Evolutionary conservation across 257 asterid genomes (phyloP).

Genomic region (Lantana camara): DNA sequence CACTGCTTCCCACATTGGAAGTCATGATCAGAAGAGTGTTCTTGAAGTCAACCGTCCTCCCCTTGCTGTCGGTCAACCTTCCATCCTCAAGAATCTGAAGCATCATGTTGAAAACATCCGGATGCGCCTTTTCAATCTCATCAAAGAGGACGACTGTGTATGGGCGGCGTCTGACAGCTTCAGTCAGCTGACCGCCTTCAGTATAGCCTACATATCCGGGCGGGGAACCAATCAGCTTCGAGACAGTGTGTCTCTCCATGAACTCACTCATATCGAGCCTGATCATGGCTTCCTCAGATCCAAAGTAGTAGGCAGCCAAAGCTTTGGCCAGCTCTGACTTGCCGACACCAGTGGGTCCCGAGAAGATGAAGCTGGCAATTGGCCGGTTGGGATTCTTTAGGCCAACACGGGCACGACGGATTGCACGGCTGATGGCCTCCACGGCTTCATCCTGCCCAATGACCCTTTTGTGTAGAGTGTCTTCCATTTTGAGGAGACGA

Average conservation of each 20-base stretch:
- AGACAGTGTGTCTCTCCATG: conserved; percentile 88
- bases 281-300: conserved; percentile 84
- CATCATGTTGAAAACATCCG: conserved; percentile 79
- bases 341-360: conserved; percentile 96
- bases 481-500: conserved; percentile 96
- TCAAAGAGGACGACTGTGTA: conserved; percentile 75
- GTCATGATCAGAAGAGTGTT: conserved; percentile 86
- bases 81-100: conserved; percentile 91
- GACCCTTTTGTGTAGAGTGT: conserved; percentile 75
- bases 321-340: conserved; percentile 84
- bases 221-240: conserved; percentile 83
- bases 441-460: conserved; percentile 93
- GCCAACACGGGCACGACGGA: conserved; percentile 90
- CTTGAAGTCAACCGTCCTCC: conserved; percentile 79
- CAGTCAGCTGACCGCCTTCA: conserved; percentile 84
- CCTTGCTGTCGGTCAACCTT: conserved; percentile 84
- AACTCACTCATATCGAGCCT: conserved; percentile 93
- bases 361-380: conserved; percentile 83
- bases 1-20: conserved; percentile 73
- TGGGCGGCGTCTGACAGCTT: conserved; percentile 80
- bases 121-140: conserved; percentile 86
- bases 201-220: conserved; percentile 88
- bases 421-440: conserved; percentile 72
- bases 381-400: conserved; percentile 83
- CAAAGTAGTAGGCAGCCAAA: conserved; percentile 78